Conservation (phyloP, 139 green algal genomes). For the Coelastrella sp. region DNA sequence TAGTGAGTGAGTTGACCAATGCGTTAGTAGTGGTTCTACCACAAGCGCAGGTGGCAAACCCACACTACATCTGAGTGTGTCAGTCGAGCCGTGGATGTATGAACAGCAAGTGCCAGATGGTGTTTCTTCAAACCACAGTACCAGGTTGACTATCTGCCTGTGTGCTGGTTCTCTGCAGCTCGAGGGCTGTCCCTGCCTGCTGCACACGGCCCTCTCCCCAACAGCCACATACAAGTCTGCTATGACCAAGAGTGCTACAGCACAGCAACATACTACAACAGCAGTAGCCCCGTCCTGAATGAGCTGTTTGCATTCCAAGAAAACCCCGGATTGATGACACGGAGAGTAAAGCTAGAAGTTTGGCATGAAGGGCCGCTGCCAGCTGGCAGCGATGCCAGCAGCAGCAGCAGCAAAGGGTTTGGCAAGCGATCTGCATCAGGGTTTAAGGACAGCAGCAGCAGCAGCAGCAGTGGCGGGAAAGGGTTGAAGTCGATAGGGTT, state of each 20-base stretch:
- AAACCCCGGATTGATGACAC: neutral
- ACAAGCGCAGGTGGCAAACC: neutral
- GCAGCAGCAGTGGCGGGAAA: neutral
- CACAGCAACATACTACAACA: constrained; percentile 25
- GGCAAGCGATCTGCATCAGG: neutral
- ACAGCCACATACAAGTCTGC: constrained; percentile 26
- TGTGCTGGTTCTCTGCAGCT: constrained; percentile 1
- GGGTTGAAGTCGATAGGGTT: neutral
- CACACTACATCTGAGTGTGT: constrained; percentile 23
- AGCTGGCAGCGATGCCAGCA: neutral
- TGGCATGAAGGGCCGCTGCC: constrained; percentile 14
- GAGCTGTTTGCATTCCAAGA: constrained; percentile 40
- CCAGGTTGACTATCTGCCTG: neutral
- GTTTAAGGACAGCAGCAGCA: neutral
- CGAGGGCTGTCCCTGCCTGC: constrained; percentile 49
- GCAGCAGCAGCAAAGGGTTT: neutral
- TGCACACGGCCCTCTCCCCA: neutral
- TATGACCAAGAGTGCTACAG: constrained; percentile 33
- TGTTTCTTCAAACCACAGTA: neutral
- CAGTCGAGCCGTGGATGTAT: constrained; percentile 41
- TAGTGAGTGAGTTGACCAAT: too few species aligned
- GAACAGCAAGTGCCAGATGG: constrained; percentile 13
- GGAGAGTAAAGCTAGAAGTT: constrained; percentile 31
- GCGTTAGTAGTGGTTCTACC: neutral
- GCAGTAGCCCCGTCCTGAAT: constrained; percentile 33